Base-by-base conservation (phyloP, 352 stramenopile genomes). In the Globisporangium polare region DNA sequence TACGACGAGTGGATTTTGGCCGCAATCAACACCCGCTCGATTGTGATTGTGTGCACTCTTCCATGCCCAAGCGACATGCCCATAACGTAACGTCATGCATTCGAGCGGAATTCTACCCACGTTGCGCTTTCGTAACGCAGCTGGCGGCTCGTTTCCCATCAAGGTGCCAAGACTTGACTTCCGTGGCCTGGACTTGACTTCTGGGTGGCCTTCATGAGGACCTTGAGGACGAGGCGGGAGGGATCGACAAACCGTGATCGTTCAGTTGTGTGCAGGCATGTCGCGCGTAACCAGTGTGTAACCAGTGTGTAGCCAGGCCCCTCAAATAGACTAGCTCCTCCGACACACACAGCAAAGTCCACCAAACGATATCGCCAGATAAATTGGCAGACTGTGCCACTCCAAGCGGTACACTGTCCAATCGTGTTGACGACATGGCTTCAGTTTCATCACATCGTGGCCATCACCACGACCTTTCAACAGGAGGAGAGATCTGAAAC, bases 191-290 rank as follows among this genome's bases (percentile, higher is more conserved):
- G 29, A 9, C 29, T 33, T 33, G 29, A 33, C 29, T 33, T 33
- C 29, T 4, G 8, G 29, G 29, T 33, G 29, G 29, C 29, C 29
- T 33, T 33, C 29, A 33, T 33, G 6, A n/a, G n/a, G n/a, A n/a
- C n/a, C n/a, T n/a, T n/a, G n/a, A n/a, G n/a, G n/a, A n/a, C n/a
- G n/a, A n/a, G n/a, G n/a, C n/a, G n/a, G n/a, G n/a, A n/a, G n/a
- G n/a, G n/a, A 6, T 17, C 47, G n/a, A 13, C 29, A 2, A 2
- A 13, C 4, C 12, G 17, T 7, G 47, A 18, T 55, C 49, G 49
- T 42, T 55, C 27, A 27, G 49, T 55, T 26, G 49, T 55, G 27
- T 20, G 15, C 24, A 54, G 47, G 15, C 41, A 15, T 56, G 50
- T 56, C 50, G 35, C 50, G 50, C 29, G 29, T 43, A 56, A n/a